Base-by-base conservation (phyloP, 345 rosid species). In the Euclidium syriacum region DNA sequence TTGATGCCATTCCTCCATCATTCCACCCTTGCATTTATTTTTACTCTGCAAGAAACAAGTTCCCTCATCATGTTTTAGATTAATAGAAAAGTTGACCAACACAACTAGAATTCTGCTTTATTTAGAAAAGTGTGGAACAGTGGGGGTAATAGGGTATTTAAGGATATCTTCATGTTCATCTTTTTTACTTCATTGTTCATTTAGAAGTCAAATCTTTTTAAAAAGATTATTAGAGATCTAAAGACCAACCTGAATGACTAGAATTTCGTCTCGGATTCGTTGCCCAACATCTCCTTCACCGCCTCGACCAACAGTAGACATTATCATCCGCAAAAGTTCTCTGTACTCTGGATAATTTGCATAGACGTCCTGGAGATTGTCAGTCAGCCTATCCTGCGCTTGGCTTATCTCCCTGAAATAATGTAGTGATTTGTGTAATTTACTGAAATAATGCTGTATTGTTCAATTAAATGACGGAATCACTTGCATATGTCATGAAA, bases 1-100 rank as follows among this genome's bases (percentile, higher is more conserved):
- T 79, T 94, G 99, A 81, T 94, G 99, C 99, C 99, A 94, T 78
- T 94, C 96, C 81, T 94, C 99, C 97, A 94, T 94, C 77, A 94
- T 86, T 75, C 86, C 97, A 75, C 99, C 99, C 77, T 87, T 87
- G 83, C 99, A 94, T 22, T 83, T 74, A 81, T 90, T 94, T 12
- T 90, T 80, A 65, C 99, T 87, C 99, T 94, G 79, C 62, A 18
- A 44, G 29, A 14, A 40, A 44, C 7, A 43, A 54, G 42, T 33
- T 50, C 56, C 51, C 50, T 50, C 26, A 62, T 35, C 49, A 68
- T 47, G 43, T 11, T 24, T 56, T 36, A 40, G 35, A 52, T 57
- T 19, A 61, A 56, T 55, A 63, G 11, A 54, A 58, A 53, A 49
- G 38, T 22, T 69, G 42, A 22, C 17, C 24, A 40, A 40, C 60